These are phyloP conservation scores for Lotmaria passim DNA, from an alignment of 208 protist genomes.

Conservation along the genomic window DNA sequence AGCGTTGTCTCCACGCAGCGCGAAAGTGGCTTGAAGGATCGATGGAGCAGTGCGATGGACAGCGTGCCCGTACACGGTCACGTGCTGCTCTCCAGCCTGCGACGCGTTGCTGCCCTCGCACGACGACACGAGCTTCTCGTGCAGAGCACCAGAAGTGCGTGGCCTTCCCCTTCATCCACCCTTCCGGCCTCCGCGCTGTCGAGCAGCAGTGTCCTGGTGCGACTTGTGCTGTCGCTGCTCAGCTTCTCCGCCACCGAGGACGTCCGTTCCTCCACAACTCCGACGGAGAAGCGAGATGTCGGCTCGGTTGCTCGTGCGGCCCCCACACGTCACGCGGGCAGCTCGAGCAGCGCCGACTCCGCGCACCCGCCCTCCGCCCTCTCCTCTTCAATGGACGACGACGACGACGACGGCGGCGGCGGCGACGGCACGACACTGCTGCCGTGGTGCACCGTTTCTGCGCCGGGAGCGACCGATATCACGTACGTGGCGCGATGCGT, in stretches of 20 bases:
- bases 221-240: conserved; percentile 27
- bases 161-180: too few relatives aligned
- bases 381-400: neutral
- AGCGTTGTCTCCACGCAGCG: neutral
- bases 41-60: neutral
- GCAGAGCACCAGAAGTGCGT: neutral
- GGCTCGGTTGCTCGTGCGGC: neutral
- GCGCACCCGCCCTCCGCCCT: neutral
- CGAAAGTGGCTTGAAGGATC: neutral
- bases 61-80: conserved; percentile 7
- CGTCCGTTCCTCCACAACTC: neutral
- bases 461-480: neutral
- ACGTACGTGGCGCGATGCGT: conserved; percentile 9
- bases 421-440: neutral
- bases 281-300: neutral
- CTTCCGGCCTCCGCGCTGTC: neutral
- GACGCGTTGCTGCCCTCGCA: conserved; percentile 18
- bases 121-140: conserved; percentile 23
- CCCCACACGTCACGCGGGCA: neutral
- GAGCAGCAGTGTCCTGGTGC: conserved; percentile 13
- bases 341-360: neutral
- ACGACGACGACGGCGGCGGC: too few relatives aligned
- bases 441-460: conserved; percentile 11
- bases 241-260: neutral
- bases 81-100: conserved; percentile 23